Conservation (phyloP, 306 rosid species). For the Prunus mongolica region DNA sequence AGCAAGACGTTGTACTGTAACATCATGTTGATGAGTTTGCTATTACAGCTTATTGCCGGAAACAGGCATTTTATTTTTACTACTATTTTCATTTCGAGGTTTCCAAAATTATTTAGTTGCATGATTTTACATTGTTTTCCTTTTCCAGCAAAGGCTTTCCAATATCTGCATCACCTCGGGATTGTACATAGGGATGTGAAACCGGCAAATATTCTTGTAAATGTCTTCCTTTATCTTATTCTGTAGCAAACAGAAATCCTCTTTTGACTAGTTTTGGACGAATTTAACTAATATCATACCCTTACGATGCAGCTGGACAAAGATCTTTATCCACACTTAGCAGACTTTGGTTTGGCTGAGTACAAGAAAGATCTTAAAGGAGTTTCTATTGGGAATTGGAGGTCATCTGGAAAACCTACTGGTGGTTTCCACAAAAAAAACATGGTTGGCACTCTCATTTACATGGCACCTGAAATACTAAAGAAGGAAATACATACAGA, state of each 20-base stretch:
- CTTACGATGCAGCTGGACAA: slow-evolving; percentile 68
- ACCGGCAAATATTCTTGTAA: slow-evolving; percentile 93
- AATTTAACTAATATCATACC: slow-evolving; percentile 11
- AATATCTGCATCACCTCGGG: slow-evolving; percentile 83
- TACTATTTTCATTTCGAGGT: background rate
- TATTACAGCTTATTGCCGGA: background rate
- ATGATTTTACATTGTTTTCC: slow-evolving; percentile 2
- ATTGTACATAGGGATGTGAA: slow-evolving; percentile 94
- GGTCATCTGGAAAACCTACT: slow-evolving; percentile 87
- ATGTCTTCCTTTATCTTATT: slow-evolving; percentile 30
- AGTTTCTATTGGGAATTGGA: slow-evolving; percentile 73
- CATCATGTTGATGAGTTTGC: background rate
- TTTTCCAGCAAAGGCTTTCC: slow-evolving; percentile 85
- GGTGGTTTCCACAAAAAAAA: slow-evolving; percentile 94
- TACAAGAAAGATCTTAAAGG: slow-evolving; percentile 57
- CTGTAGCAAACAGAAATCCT: background rate
- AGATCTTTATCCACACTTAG: slow-evolving; percentile 62
- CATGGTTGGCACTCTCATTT: slow-evolving; percentile 91
- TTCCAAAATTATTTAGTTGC: background rate
- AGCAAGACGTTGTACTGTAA: background rate
- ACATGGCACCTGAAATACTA: slow-evolving; percentile 96
- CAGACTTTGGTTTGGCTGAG: slow-evolving; percentile 96
- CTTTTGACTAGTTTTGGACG: background rate
- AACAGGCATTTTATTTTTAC: background rate
- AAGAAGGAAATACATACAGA: slow-evolving; percentile 79